phyloP scores from a whole-genome alignment of 805 yeast species.

The Yarrowia osloensis region DNA sequence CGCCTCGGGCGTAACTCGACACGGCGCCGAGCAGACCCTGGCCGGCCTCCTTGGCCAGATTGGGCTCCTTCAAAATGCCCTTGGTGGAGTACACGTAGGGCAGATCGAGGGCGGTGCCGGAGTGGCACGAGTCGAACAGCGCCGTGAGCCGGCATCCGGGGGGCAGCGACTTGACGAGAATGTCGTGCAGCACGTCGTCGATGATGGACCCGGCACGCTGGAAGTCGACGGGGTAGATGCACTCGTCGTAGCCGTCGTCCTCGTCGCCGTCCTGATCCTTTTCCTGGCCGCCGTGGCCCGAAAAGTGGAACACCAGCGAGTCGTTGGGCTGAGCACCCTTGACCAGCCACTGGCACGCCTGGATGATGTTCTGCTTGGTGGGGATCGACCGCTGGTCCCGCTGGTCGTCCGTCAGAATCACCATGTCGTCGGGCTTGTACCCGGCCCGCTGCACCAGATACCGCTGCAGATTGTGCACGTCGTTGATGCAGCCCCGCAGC shows the following conservation, averaged over 20 bases:
- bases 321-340: constrained; percentile 73
- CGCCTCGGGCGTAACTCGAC: constrained; percentile 61
- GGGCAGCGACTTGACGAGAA: constrained; percentile 67
- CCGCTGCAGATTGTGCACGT: constrained; percentile 52
- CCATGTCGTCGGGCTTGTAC: constrained; percentile 45
- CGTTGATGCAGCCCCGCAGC: constrained; percentile 80
- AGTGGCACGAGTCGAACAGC: constrained; percentile 81
- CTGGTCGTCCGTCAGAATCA: constrained; percentile 48
- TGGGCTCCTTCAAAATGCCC: constrained; percentile 81
- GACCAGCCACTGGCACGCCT: constrained; percentile 83
- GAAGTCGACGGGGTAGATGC: constrained; percentile 73
- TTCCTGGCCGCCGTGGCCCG: constrained; percentile 84
- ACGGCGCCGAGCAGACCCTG: constrained; percentile 62
- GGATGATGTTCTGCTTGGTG: constrained; percentile 64
- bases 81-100: constrained; percentile 81
- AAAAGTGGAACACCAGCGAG: constrained; percentile 76
- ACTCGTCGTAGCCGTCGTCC: constrained; percentile 71
- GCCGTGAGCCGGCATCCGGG: constrained; percentile 79
- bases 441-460: constrained; percentile 47
- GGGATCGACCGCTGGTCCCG: constrained; percentile 52
- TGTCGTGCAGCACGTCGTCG: constrained; percentile 73
- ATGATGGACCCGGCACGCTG: constrained; percentile 64
- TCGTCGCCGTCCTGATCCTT: constrained; percentile 73
- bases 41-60: constrained; percentile 73
- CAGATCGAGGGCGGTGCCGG: constrained; percentile 78